phyloP scores from a whole-genome alignment of 768 basidiomycete genomes.

The Aureoboletus auriporus region DNA sequence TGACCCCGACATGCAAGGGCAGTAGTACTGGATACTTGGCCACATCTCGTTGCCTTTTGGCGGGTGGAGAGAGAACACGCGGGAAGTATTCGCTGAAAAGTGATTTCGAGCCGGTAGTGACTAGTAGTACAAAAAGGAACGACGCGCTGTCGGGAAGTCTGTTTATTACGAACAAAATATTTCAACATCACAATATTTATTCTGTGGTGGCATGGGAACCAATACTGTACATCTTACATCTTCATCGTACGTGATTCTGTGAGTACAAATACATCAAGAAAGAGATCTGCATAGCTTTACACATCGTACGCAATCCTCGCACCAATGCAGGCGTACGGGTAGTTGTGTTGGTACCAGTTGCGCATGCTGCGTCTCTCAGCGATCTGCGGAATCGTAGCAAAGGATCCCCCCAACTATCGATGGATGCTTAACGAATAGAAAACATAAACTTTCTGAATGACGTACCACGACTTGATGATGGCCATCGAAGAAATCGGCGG shows the following conservation, averaged over 20 bases:
- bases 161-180: too few relatives aligned
- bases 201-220: too few relatives aligned
- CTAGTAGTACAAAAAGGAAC: not conserved
- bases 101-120: not conserved
- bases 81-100: not conserved
- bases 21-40: conserved; percentile 59
- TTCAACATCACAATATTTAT: too few relatives aligned
- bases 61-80: not conserved
- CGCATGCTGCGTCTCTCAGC: conserved; percentile 71
- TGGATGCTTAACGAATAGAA: not conserved
- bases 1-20: conserved; percentile 57
- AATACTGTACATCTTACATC: too few relatives aligned
- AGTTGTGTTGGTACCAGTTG: conserved; percentile 92
- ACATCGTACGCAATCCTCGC: conserved; percentile 62
- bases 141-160: too few relatives aligned
- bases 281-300: too few relatives aligned
- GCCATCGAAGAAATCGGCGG: conserved; percentile 88
- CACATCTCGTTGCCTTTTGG: conserved; percentile 28
- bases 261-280: too few relatives aligned
- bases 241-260: too few relatives aligned
- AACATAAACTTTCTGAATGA: conserved; percentile 12
- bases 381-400: conserved; percentile 78
- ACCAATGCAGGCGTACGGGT: conserved; percentile 86
- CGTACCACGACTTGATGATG: conserved; percentile 84
- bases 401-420: conserved; percentile 83